Percentiles rank a stretch among this genome's conserved stretches.
phyloP scores from a whole-genome alignment of 495 filamentous ascomycete species.

The Aspergillus carlsbadensis region DNA sequence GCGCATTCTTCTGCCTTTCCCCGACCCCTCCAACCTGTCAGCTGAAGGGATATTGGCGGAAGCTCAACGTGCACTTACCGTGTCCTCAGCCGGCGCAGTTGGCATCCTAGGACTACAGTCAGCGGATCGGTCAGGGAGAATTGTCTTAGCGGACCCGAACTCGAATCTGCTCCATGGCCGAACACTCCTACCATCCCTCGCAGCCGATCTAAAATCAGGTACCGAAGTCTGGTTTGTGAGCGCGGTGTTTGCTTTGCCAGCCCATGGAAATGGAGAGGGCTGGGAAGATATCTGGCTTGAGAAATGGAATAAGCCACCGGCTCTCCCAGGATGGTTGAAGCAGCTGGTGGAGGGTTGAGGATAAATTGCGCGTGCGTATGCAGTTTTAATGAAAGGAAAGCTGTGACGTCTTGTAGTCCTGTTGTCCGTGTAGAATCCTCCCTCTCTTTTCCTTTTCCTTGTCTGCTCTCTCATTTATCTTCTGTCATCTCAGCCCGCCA shows the following conservation, averaged over 20 bases:
- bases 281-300: constrained; percentile 22
- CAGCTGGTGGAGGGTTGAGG: constrained; percentile 36
- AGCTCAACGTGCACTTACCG: constrained; percentile 55
- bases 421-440: no score
- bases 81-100: constrained; percentile 64
- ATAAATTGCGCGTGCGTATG: neutral
- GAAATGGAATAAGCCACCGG: constrained; percentile 52
- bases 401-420: no score
- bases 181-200: constrained; percentile 66
- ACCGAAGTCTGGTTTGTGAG: constrained; percentile 47
- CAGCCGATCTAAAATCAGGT: constrained; percentile 33
- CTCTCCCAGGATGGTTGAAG: constrained; percentile 54
- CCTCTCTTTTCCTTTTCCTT: no score
- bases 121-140: constrained; percentile 47
- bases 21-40: constrained; percentile 26
- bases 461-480: no score
- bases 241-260: constrained; percentile 50
- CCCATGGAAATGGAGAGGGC: constrained; percentile 19
- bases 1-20: constrained; percentile 55
- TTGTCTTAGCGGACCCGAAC: constrained; percentile 75
- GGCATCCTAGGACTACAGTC: constrained; percentile 62
- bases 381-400: no score
- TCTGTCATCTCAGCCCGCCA: no score
- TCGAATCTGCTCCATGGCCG: constrained; percentile 70
- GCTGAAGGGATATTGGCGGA: constrained; percentile 57